Evolutionary conservation across 139 green algal species (phyloP).

Genomic region (Pseudopediastrum boryanum): DNA sequence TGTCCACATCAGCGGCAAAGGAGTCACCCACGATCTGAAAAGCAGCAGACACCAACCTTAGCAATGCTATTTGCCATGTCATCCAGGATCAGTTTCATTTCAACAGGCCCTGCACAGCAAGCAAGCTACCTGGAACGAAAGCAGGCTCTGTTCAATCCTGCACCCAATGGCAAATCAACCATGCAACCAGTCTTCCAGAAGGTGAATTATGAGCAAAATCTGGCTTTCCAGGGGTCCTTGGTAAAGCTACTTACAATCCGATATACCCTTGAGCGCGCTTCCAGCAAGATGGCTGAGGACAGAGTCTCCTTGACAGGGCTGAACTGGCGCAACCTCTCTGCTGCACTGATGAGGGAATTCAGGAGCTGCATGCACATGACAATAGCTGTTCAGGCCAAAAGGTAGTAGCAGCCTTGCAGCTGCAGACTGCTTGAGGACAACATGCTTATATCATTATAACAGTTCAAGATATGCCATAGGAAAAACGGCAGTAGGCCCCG

Average conservation of each 20-base stretch:
- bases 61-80: not conserved
- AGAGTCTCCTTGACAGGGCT: constrained; percentile 37
- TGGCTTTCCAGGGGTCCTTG: not conserved
- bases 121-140: not conserved
- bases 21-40: constrained; percentile 28
- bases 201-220: not conserved
- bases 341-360: constrained; percentile 17
- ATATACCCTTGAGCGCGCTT: constrained; percentile 28
- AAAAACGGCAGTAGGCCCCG: too few species aligned
- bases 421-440: too few species aligned
- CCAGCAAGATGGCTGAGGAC: constrained; percentile 14
- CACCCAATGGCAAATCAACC: not conserved
- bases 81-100: not conserved
- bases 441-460: too few species aligned
- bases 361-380: constrained; percentile 1
- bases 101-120: not conserved
- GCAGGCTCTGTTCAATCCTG: not conserved
- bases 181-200: not conserved
- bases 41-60: not conserved
- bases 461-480: too few species aligned
- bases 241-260: constrained; percentile 15
- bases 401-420: too few species aligned
- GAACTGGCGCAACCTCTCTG: constrained; percentile 39
- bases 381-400: too few species aligned
- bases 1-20: not conserved